These are phyloP conservation scores for Tagetes patula DNA, from an alignment of 129 eudicot genomes.

Conservation along the genomic window DNA sequence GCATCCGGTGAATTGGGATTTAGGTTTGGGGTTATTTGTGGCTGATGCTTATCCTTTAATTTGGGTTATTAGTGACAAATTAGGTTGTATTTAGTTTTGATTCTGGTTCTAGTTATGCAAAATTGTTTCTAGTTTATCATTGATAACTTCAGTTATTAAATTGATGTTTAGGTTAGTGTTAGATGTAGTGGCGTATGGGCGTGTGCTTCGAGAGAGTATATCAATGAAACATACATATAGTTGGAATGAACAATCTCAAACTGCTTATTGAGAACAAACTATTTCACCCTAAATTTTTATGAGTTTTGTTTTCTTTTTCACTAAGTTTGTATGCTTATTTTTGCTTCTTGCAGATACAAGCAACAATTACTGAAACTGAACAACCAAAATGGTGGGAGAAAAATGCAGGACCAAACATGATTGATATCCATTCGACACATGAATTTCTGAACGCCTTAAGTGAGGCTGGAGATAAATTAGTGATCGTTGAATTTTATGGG, in stretches of 20 bases:
- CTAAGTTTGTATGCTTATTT: background rate
- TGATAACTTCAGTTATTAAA: background rate
- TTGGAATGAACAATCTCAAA: background rate
- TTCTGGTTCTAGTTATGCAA: slow-evolving; percentile 3
- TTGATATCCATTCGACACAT: slow-evolving; percentile 25
- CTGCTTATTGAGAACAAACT: background rate
- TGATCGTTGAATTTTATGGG: slow-evolving; percentile 90
- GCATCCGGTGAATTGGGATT: slow-evolving; percentile 11
- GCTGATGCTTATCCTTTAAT: slow-evolving; percentile 7
- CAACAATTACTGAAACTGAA: slow-evolving; percentile 76
- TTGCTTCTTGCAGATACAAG: slow-evolving; percentile 50
- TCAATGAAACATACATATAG: too few relatives aligned
- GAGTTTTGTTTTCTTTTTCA: background rate
- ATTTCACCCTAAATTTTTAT: background rate
- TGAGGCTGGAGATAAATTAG: slow-evolving; percentile 90
- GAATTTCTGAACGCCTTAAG: slow-evolving; percentile 74
- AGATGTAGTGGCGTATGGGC: background rate
- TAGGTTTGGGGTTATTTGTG: slow-evolving; percentile 5
- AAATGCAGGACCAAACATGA: slow-evolving; percentile 69
- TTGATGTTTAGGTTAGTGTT: background rate
- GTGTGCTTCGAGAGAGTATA: background rate
- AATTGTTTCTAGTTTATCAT: background rate
- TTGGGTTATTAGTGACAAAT: background rate
- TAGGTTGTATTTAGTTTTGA: slow-evolving; percentile 19
- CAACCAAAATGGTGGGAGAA: slow-evolving; percentile 99